Percentiles rank a stretch among this genome's conserved stretches.
Evolutionary conservation across 352 stramenopile species (phyloP).

Genomic region (Phytophthora pistaciae): DNA sequence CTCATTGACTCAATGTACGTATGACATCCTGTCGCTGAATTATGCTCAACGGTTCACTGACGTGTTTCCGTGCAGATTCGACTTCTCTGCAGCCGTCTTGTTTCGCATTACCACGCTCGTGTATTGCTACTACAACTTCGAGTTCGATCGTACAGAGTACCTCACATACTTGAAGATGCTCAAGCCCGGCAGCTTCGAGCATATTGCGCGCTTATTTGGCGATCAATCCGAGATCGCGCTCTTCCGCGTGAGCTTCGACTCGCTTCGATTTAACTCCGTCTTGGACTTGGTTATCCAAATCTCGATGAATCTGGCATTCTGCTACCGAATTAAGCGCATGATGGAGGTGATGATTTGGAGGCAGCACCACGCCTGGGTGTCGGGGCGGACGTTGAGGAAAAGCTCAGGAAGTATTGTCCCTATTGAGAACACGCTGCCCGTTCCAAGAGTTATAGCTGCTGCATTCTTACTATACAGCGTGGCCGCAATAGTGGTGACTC

Average conservation of each 20-base stretch:
- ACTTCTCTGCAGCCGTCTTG: constrained; percentile 33
- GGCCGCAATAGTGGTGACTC: background rate
- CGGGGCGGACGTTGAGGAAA: background rate
- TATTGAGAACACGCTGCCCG: constrained; percentile 2
- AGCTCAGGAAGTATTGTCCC: background rate
- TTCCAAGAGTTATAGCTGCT: constrained; percentile 17
- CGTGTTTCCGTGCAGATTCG: constrained; percentile 22
- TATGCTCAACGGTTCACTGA: background rate
- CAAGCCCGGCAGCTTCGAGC: constrained; percentile 31
- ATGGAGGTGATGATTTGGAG: constrained; percentile 24
- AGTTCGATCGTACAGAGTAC: constrained; percentile 31
- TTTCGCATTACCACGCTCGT: constrained; percentile 34
- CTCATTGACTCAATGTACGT: constrained; percentile 37
- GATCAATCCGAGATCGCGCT: constrained; percentile 31
- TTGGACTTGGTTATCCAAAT: constrained; percentile 32
- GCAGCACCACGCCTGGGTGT: background rate
- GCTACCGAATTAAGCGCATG: constrained; percentile 27
- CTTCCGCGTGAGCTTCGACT: constrained; percentile 38
- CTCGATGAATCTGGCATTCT: constrained; percentile 33
- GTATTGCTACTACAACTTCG: constrained; percentile 32
- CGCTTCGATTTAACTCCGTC: constrained; percentile 35
- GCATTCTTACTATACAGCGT: constrained; percentile 16
- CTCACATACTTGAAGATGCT: constrained; percentile 25
- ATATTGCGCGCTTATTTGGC: constrained; percentile 17
- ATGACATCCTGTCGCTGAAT: background rate